Base-by-base conservation (phyloP, 2,329 filamentous ascomycete species). In the Cordyceps cateniannulata region DNA sequence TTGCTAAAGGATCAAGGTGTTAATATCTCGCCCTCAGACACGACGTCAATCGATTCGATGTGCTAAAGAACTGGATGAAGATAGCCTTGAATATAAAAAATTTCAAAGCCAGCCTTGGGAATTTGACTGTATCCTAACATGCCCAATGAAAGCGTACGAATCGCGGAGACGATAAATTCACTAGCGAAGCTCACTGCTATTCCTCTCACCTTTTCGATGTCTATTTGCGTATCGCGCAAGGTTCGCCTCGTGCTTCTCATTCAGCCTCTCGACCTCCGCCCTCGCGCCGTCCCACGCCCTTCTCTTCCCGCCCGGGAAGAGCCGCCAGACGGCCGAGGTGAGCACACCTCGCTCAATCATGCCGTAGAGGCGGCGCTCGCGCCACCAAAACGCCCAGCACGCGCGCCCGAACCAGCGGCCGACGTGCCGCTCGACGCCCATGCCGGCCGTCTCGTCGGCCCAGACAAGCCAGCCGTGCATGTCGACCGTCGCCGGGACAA, bases 401-500 rank as follows among this genome's bases (percentile, higher is more conserved):
- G 12, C 48, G 72, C 74, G 66, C 66, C 67, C 1, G 73, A 73
- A 47, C 71, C 73, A 59, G 70, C 73, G 78, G 3, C 76, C 76
- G 14, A 80, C 67, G 20, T 74, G 70, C 55, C 76, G 71, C 20
- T 69, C 62, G 49, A 78, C 70, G 1, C 75, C 74, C 1, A 75
- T 73, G 1, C 77, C 77, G 1, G 77, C 77, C 20, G 73, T 70
- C 29, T 71, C 60, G 63, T 80, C 72, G 38, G 77, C 70, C 68
- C 75, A 79, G 1, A 62, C 66, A 47, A 76, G 68, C 71, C 75
- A 79, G 42, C 72, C 70, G 44, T 66, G 66, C 61, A 71, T 66
- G 25, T 65, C 65, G 29, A 75, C 68, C 63, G 68, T 67, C 6
- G 69, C 70, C 0, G 69, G 66, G 4, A 65, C 52, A 1, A 67